A percentile compares a stretch with the other conserved stretches of the same genome.
These are phyloP conservation scores for Camellia granthamiana DNA, from an alignment of 148 eudicot species.

Conservation along the genomic window DNA sequence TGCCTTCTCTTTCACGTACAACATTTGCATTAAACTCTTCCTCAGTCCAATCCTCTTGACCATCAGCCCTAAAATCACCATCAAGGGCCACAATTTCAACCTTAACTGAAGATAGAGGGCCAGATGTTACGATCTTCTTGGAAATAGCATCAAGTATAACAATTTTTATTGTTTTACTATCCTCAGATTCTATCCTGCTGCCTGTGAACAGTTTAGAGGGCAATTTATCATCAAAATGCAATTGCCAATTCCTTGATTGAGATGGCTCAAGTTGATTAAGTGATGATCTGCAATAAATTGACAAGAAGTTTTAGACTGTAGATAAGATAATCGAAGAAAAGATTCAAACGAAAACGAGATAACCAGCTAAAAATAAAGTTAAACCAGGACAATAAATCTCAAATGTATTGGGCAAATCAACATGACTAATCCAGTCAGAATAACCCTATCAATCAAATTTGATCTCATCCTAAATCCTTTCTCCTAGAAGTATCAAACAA, in stretches of 20 bases:
- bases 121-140: slow-evolving; percentile 31
- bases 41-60: slow-evolving; percentile 56
- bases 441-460: neutral
- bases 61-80: slow-evolving; percentile 61
- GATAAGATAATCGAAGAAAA: neutral
- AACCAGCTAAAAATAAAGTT: neutral
- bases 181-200: slow-evolving; percentile 46
- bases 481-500: neutral
- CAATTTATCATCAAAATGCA: slow-evolving; percentile 44
- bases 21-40: slow-evolving; percentile 36
- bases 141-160: slow-evolving; percentile 49
- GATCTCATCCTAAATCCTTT: neutral
- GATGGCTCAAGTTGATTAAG: slow-evolving; percentile 34
- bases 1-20: slow-evolving; percentile 66
- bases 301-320: neutral
- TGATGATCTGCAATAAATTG: slow-evolving; percentile 30
- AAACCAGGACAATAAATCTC: neutral
- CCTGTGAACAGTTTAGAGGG: slow-evolving; percentile 58
- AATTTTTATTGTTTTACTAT: slow-evolving; percentile 39
- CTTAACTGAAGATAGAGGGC: slow-evolving; percentile 48
- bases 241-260: slow-evolving; percentile 40
- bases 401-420: neutral
- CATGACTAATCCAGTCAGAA: neutral
- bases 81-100: slow-evolving; percentile 50
- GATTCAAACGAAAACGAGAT: slow-evolving; percentile 10